Evolutionary conservation across 2,329 filamentous ascomycete genomes (phyloP), one percentile per base, ranked within the genome.

Genomic region (Pestalotiopsis sp.): DNA sequence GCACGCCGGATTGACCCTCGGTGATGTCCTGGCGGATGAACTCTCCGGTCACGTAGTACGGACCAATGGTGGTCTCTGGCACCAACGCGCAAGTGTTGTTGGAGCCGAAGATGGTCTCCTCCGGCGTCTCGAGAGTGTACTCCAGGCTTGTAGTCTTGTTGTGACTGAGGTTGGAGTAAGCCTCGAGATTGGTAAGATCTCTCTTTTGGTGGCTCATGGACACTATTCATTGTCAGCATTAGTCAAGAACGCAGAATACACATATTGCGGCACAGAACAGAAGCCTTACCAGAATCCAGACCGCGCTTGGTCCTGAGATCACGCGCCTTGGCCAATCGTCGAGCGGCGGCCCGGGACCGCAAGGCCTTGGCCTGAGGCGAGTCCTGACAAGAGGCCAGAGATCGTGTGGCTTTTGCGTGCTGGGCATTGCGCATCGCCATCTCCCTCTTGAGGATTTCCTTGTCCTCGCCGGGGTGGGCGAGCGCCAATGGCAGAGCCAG

Each of bases 31-130:
- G 70, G 36, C 86, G 82, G 68, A 88, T 76, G 65, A 82, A 80
- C 73, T 88, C 86, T 36, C 86, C 87, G n/a, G 79, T 75, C 59
- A 88, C 84, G 70, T 84, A 88, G 78, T 87, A 88, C 23, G 86
- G 86, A 0, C 86, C 86, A 74, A 87, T 80, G 3, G 82, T 87
- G 23, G 83, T 82, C 73, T 88, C 86, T 0, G 85, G 85, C n/a
- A 80, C 83, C 36, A 88, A 78, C 31, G 87, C 77, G 70, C 86
- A 88, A n/a, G 82, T 82, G 58, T 77, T 79, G 73, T 83, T 82
- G 67, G 77, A 78, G 1, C 79, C 76, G 68, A 85, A 85, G 36
- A 86, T 75, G 69, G 71, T 79, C 57, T 73, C 70, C 7, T 76
- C 73, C 11, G 78, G 73, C 7, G 81, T 82, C 65, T 75, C 70